phyloP scores from a whole-genome alignment of 192 early-diverging fungal genomes.

The Rhizoclosmatium sp. region DNA sequence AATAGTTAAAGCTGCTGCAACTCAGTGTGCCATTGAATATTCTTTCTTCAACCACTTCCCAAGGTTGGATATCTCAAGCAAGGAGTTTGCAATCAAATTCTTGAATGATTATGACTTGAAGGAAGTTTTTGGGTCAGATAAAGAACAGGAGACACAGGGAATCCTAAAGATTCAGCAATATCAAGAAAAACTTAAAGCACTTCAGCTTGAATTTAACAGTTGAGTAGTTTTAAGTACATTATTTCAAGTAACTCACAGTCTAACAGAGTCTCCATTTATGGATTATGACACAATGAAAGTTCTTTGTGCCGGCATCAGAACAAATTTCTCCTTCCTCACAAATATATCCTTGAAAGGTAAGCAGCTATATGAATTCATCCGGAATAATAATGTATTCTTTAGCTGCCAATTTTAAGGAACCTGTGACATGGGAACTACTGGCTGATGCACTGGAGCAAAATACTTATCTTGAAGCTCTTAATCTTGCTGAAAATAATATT shows the following conservation, averaged over 20 bases:
- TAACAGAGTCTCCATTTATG: constrained; percentile 15
- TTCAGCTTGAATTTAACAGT: constrained; percentile 8
- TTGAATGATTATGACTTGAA: constrained; percentile 6
- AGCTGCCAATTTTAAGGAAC: not conserved
- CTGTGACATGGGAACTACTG: constrained; percentile 4
- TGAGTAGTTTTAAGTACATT: not conserved
- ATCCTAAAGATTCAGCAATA: constrained; percentile 13
- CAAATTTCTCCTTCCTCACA: constrained; percentile 17
- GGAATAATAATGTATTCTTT: not conserved
- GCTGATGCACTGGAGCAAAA: constrained; percentile 7
- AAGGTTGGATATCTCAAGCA: not conserved
- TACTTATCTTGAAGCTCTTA: not conserved
- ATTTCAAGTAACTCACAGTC: no score
- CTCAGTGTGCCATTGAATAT: constrained; percentile 11
- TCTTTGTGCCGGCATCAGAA: not conserved
- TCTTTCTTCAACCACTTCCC: constrained; percentile 23
- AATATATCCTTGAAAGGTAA: constrained; percentile 12
- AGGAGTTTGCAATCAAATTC: not conserved
- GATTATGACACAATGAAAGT: constrained; percentile 8
- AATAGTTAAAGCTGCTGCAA: constrained; percentile 6
- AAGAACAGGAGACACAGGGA: constrained; percentile 4
- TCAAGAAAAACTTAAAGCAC: not conserved
- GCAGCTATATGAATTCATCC: not conserved
- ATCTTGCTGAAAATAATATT: constrained; percentile 25
- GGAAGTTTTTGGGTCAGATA: constrained; percentile 15